Evolutionary conservation across 208 protist genomes (phyloP).

Genomic region (Zelonia costaricensis): DNA sequence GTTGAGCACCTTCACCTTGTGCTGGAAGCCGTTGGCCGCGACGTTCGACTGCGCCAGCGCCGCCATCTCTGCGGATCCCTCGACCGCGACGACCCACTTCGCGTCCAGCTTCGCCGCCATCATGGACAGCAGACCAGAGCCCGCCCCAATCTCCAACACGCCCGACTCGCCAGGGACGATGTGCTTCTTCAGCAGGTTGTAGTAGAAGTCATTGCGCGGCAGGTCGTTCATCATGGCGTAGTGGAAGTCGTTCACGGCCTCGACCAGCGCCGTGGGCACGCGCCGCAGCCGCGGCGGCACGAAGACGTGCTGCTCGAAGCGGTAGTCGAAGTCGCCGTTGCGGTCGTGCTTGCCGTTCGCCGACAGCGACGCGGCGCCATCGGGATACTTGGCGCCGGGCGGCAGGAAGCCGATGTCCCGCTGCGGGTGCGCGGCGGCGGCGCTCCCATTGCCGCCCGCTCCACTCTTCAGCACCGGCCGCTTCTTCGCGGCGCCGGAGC

Average conservation of each 20-base stretch:
- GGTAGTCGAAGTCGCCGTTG: slow-evolving; percentile 57
- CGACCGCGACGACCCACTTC: slow-evolving; percentile 92
- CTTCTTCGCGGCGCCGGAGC: not conserved
- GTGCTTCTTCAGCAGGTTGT: slow-evolving; percentile 66
- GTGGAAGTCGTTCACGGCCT: slow-evolving; percentile 95
- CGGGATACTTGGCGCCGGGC: slow-evolving; percentile 37
- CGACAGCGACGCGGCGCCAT: not conserved
- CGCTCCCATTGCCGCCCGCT: not conserved
- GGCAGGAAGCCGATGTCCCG: slow-evolving; percentile 50
- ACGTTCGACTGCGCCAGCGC: slow-evolving; percentile 80
- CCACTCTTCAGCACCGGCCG: not conserved
- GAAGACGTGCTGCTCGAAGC: slow-evolving; percentile 71
- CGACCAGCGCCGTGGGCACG: slow-evolving; percentile 67
- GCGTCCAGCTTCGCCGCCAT: slow-evolving; percentile 90
- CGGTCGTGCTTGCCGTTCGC: slow-evolving; percentile 5
- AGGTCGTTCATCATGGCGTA: slow-evolving; percentile 95
- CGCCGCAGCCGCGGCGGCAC: slow-evolving; percentile 70
- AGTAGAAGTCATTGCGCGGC: slow-evolving; percentile 91
- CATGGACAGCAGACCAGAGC: slow-evolving; percentile 89
- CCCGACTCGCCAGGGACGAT: slow-evolving; percentile 76
- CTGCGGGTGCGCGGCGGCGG: slow-evolving; percentile 21
- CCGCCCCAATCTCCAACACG: slow-evolving; percentile 93
- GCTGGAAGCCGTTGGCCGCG: slow-evolving; percentile 65
- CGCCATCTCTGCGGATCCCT: slow-evolving; percentile 86
- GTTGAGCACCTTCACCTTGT: slow-evolving; percentile 81